phyloP scores from a whole-genome alignment of 1,139 yeast genomes.

The Geotrichum siamense region DNA sequence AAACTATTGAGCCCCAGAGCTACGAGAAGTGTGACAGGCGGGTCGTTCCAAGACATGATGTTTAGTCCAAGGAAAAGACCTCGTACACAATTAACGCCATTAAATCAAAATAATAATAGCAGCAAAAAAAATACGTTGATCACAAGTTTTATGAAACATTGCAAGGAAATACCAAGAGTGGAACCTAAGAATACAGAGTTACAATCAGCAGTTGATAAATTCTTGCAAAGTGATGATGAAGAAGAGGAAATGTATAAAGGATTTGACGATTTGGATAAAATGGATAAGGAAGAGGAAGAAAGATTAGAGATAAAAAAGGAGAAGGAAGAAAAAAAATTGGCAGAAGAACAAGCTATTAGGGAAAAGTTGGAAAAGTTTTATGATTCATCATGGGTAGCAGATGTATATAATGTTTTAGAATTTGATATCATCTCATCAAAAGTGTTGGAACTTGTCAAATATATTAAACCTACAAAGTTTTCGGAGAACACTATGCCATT shows the following conservation, averaged over 20 bases:
- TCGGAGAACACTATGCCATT: background rate
- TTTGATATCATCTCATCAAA: background rate
- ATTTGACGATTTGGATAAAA: background rate
- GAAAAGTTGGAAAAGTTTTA: background rate
- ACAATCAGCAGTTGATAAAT: background rate
- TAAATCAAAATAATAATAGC: background rate
- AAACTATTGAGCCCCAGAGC: background rate
- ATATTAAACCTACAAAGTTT: background rate
- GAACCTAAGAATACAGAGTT: background rate
- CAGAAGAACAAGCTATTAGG: background rate
- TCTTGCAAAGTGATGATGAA: background rate
- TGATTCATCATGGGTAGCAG: background rate
- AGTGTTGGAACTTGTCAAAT: background rate
- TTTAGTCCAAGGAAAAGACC: background rate
- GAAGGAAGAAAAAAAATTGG: background rate
- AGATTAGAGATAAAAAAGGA: background rate
- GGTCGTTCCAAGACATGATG: too few relatives aligned
- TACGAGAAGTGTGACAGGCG: background rate
- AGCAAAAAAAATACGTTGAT: background rate
- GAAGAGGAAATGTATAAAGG: background rate
- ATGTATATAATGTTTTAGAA: background rate
- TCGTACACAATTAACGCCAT: background rate
- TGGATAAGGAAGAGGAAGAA: background rate
- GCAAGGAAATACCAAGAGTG: too few relatives aligned
- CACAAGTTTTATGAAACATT: too few relatives aligned